Percentiles rank a stretch among this genome's conserved stretches.
Evolutionary conservation across 2,329 filamentous ascomycete genomes (phyloP).

Genomic region (Bipolaris bicolor): DNA sequence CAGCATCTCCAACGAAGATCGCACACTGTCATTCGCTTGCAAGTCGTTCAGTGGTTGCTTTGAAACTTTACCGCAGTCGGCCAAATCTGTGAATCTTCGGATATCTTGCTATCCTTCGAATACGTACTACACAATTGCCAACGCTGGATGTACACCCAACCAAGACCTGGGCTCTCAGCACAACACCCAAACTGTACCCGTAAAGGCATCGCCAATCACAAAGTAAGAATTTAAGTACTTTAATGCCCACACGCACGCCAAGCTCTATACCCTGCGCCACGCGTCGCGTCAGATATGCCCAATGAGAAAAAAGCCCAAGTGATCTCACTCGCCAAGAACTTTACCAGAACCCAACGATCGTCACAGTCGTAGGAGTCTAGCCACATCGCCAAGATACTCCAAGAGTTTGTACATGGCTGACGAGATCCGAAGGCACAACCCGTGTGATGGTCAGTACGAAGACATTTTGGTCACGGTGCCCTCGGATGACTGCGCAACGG

Average conservation of each 20-base stretch:
- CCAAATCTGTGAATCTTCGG: background rate
- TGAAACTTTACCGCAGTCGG: background rate
- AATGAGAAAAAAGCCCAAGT: background rate
- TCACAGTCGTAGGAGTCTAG: constrained; percentile 13
- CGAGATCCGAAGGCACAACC: constrained; percentile 11
- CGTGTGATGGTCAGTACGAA: constrained; percentile 4
- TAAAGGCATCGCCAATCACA: constrained; percentile 4
- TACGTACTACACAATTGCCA: background rate
- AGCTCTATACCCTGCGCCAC: constrained; percentile 8
- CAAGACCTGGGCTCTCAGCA: background rate
- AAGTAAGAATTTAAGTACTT: constrained; percentile 1
- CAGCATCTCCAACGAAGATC: background rate
- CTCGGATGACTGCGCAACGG: constrained; percentile 15
- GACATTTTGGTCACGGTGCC: background rate
- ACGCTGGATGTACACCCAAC: background rate
- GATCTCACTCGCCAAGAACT: constrained; percentile 7
- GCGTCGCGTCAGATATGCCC: constrained; percentile 3
- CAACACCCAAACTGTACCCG: background rate
- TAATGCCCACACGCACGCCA: background rate
- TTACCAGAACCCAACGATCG: constrained; percentile 1
- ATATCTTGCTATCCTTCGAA: constrained; percentile 1
- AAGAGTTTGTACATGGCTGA: constrained; percentile 10
- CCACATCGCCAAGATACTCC: constrained; percentile 5
- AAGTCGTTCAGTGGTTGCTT: no score
- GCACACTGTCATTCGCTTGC: background rate